Conservation (phyloP, 805 yeast species). For the Jamesozyma rosinii region DNA sequence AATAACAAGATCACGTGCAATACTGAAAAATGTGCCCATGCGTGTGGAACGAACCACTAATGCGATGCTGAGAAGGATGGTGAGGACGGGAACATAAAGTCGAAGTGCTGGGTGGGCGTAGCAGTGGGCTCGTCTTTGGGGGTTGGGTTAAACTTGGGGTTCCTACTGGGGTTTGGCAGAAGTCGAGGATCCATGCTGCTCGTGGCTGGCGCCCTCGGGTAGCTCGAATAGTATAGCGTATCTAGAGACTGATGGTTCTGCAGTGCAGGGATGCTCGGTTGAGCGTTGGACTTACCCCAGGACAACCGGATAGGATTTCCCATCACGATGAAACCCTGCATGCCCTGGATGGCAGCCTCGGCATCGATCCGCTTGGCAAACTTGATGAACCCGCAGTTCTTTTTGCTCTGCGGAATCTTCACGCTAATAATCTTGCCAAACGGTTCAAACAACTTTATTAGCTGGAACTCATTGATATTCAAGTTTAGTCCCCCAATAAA, state of each 20-base stretch:
- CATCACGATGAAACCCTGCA: conserved; percentile 73
- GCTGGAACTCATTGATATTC: conserved; percentile 47
- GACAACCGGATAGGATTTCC: conserved; percentile 64
- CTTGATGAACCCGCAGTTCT: conserved; percentile 67
- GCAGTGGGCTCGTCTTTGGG: no score
- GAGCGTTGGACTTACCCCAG: conserved; percentile 49
- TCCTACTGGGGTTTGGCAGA: neutral
- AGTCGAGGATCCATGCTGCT: neutral
- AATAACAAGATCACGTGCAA: neutral
- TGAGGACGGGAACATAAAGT: neutral
- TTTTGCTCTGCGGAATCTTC: conserved; percentile 65
- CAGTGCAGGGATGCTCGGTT: neutral
- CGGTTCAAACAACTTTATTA: conserved; percentile 55
- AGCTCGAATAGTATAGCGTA: neutral
- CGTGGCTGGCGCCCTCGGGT: neutral
- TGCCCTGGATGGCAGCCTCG: conserved; percentile 63
- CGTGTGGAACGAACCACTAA: neutral
- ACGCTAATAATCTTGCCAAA: conserved; percentile 64
- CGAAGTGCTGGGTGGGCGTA: neutral
- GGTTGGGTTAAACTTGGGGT: neutral
- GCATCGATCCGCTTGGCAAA: conserved; percentile 62
- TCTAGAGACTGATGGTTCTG: neutral
- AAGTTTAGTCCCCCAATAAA: conserved; percentile 73
- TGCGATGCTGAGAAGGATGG: neutral
- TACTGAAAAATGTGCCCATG: no score